Base-by-base conservation (phyloP, 1,284 basidiomycete species). In the Ceratorhiza oryzae-sativae region DNA sequence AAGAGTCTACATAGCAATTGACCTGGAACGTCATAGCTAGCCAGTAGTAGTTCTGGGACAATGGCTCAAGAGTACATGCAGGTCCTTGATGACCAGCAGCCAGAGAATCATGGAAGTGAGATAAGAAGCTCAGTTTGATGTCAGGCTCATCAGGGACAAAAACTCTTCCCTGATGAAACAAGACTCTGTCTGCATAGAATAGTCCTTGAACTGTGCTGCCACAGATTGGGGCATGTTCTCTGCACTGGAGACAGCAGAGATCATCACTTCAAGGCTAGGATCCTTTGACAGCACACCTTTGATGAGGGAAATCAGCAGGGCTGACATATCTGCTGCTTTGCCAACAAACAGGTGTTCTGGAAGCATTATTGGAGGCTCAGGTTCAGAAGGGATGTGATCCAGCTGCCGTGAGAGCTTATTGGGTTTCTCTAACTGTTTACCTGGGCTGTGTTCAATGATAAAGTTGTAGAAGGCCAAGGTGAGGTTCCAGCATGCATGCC, bases 71-170 rank as follows among this genome's bases (percentile, higher is more conserved):
- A 0, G 79, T 81, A 59, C 77, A 78, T 10, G 61, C 58, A 20
- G 68, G 62, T 0, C 81, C 80, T 1, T 73, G 77, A 72, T 82
- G 80, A 9, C 81, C 68, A 3, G 48, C 46, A 6, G 48, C 56
- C n/a, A 30, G 67, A 13, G 58, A 51, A 49, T 73, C 56, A 58
- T 71, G 68, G 59, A 62, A 62, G 2, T 53, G 39, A 32, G 59
- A 4, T 6, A 71, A 9, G 13, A 73, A 39, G n/a, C 48, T 42
- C 46, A 32, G 45, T 20, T 49, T 71, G 15, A 71, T 25, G 20
- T 59, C 46, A 34, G 48, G 32, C 12, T 71, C 51, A 30, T 71
- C 48, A n/a, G 27, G 68, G 59, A 72, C 20, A 41, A 74, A 74
- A 36, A 56, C 13, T 18, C 53, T 34, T 12, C 46, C 72, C n/a